Conservation (phyloP, 495 filamentous ascomycete genomes). For the Neurospora sp. region DNA sequence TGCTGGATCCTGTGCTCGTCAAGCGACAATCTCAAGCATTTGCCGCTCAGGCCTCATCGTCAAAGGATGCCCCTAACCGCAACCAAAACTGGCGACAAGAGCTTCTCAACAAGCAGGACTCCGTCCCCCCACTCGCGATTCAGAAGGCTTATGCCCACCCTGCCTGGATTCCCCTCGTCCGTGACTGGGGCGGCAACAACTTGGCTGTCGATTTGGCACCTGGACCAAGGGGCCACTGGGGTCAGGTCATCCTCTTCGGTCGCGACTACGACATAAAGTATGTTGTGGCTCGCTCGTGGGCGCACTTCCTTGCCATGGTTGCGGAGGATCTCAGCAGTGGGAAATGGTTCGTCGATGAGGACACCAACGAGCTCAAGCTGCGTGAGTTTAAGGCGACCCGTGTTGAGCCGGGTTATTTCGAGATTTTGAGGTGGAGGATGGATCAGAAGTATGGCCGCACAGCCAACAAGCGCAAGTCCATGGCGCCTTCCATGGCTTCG, state of each 20-base stretch:
- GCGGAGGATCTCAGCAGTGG: constrained; percentile 83
- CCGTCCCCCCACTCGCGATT: constrained; percentile 72
- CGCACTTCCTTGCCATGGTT: constrained; percentile 71
- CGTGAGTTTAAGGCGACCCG: constrained; percentile 78
- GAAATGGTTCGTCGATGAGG: constrained; percentile 84
- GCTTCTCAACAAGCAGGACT: constrained; percentile 75
- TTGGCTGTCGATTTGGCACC: constrained; percentile 90
- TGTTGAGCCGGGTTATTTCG: constrained; percentile 89
- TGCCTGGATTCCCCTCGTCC: constrained; percentile 89
- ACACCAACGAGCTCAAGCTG: constrained; percentile 81
- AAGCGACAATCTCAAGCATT: constrained; percentile 15
- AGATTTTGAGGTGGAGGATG: constrained; percentile 86
- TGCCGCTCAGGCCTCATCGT: constrained; percentile 44
- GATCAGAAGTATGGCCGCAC: constrained; percentile 86
- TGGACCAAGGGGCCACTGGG: constrained; percentile 84
- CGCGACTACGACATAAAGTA: constrained; percentile 98
- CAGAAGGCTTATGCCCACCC: constrained; percentile 93
- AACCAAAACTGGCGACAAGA: constrained; percentile 75
- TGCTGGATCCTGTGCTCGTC: constrained; percentile 42
- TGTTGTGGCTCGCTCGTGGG: constrained; percentile 89
- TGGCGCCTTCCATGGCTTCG: constrained; percentile 24
- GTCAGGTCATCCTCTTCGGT: constrained; percentile 92
- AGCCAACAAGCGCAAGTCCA: constrained; percentile 34
- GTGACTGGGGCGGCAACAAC: constrained; percentile 98
- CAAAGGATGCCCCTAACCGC: constrained; percentile 28